Base-by-base conservation (phyloP, 2,329 filamentous ascomycete species). In the Cryphonectria parasitica region DNA sequence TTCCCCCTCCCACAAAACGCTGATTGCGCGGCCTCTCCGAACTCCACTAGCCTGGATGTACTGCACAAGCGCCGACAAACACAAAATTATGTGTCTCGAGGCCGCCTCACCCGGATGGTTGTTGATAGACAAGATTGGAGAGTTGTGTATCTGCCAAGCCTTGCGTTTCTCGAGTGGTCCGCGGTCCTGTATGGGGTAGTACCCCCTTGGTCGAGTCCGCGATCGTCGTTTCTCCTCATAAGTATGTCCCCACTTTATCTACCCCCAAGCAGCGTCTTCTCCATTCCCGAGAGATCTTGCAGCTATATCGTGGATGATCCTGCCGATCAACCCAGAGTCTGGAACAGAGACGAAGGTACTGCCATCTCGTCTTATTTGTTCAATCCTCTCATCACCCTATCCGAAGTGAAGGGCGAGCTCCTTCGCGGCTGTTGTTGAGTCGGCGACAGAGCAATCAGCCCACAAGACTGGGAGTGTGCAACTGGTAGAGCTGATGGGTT, bases 261-360 rank as follows among this genome's bases (percentile, higher is more conserved):
- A 17, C 45, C 45, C 43, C 41, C 62, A 45, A 43, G n/a, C 34
- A 19, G 6, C 13, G 15, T 52, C 41, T 49, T 45, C 13, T 15
- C 8, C 3, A 34, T 34, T 34, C 34, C 39, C 25, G 36, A 61
- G 34, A 49, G 58, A n/a, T 36, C 31, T 61, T 19, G 58, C 34
- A 11, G 28, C 19, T 61, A 22, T n/a, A 31, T 17, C 34, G 58
- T 19, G 10, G 19, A 36, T 4, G 17, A 28, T 28, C 54, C 31
- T 61, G 58, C 31, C 31, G 58, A 61, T 61, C 58, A 8, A 31
- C n/a, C 34, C 34, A 61, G 31, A 17, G 34, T 39, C 58, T 61
- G 58, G 34, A 61, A 61, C 58, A 36, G 58, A 39, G 31, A 39
- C 58, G 58, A 39, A 19, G 58, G 58, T 39, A 61, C 58, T 61